Evolutionary conservation across 2,329 filamentous ascomycete species (phyloP).

Genomic region (Colletotrichum godetiae): DNA sequence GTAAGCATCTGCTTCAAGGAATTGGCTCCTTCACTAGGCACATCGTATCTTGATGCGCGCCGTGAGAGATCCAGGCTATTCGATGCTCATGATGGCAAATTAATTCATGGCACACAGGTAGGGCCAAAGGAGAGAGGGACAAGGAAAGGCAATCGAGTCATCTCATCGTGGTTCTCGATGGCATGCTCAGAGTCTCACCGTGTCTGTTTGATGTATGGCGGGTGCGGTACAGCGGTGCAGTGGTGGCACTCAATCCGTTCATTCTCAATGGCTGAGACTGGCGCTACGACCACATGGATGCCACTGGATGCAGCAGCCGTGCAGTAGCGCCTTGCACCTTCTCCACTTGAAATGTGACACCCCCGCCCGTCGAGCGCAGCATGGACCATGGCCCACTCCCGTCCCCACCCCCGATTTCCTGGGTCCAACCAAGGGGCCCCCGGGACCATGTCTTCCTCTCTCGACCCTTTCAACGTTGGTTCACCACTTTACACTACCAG

Average conservation of each 20-base stretch:
- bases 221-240: neutral
- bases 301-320: slow-evolving; percentile 7
- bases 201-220: neutral
- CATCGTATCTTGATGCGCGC: too few species aligned
- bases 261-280: neutral
- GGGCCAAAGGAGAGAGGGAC: neutral
- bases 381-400: neutral
- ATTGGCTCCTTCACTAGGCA: too few species aligned
- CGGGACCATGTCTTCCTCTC: slow-evolving; percentile 1
- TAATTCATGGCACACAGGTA: too few species aligned
- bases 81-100: too few species aligned
- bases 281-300: neutral
- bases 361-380: neutral
- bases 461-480: slow-evolving; percentile 5
- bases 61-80: too few species aligned
- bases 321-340: slow-evolving; percentile 14
- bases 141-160: neutral
- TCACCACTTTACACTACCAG: neutral
- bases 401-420: neutral
- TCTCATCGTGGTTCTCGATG: neutral
- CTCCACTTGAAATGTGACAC: slow-evolving; percentile 18
- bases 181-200: neutral
- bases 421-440: slow-evolving; percentile 3
- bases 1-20: too few species aligned
- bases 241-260: neutral